phyloP scores from a whole-genome alignment of 2,329 filamentous ascomycete genomes.

The Aspergillus sp. region DNA sequence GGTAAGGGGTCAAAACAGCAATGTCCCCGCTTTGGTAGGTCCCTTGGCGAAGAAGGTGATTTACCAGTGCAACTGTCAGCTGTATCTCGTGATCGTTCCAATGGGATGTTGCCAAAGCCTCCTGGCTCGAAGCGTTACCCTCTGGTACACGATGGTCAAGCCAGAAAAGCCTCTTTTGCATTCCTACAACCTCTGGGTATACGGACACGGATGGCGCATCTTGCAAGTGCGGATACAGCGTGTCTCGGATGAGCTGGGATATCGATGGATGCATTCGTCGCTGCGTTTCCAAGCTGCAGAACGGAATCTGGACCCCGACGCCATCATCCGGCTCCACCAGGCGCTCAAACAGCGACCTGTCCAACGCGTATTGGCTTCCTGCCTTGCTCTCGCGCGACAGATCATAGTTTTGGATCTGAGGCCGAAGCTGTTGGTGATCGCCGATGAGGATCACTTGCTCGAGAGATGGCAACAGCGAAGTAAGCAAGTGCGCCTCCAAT shows the following conservation, averaged over 20 bases:
- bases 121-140: slow-evolving; percentile 29
- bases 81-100: slow-evolving; percentile 62
- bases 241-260: slow-evolving; percentile 60
- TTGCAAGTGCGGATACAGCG: slow-evolving; percentile 60
- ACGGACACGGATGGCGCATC: slow-evolving; percentile 50
- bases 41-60: slow-evolving; percentile 69
- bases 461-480: slow-evolving; percentile 45
- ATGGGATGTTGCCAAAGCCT: slow-evolving; percentile 45
- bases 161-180: slow-evolving; percentile 57
- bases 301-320: slow-evolving; percentile 36
- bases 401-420: slow-evolving; percentile 45
- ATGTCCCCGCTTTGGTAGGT: slow-evolving; percentile 65
- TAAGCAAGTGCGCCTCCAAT: slow-evolving; percentile 47
- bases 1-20: slow-evolving; percentile 69
- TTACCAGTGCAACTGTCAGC: slow-evolving; percentile 66
- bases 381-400: slow-evolving; percentile 38
- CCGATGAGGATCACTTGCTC: slow-evolving; percentile 52
- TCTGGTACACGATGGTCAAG: slow-evolving; percentile 54
- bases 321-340: slow-evolving; percentile 41
- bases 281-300: slow-evolving; percentile 59
- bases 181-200: slow-evolving; percentile 52
- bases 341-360: slow-evolving; percentile 58
- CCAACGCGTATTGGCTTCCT: slow-evolving; percentile 50
- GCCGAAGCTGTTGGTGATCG: slow-evolving; percentile 50
- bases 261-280: slow-evolving; percentile 69